phyloP scores from a whole-genome alignment of 257 asterid genomes.

The Prunella vulgaris region DNA sequence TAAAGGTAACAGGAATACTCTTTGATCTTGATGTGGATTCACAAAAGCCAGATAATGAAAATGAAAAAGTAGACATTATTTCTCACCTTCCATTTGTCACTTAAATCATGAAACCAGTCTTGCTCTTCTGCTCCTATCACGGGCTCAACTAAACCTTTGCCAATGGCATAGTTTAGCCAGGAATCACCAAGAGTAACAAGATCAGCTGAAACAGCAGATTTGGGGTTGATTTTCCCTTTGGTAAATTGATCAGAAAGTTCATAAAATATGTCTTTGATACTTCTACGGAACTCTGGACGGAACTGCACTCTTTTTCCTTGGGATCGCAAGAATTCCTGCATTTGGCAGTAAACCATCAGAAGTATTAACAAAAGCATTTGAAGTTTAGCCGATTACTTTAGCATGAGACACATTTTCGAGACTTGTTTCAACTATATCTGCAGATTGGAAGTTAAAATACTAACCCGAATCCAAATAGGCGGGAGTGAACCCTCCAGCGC shows the following conservation, averaged over 20 bases:
- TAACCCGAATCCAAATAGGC: constrained; percentile 78
- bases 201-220: constrained; percentile 73
- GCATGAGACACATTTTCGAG: not conserved
- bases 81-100: constrained; percentile 85
- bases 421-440: not conserved
- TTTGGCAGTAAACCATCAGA: not conserved
- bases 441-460: constrained; percentile 10
- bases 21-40: not conserved
- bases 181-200: constrained; percentile 78
- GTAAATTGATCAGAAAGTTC: constrained; percentile 54
- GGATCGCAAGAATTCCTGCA: constrained; percentile 73
- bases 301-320: constrained; percentile 81
- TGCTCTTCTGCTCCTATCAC: constrained; percentile 57
- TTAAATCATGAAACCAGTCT: constrained; percentile 67
- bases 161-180: constrained; percentile 77
- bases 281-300: constrained; percentile 63
- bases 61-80: not conserved
- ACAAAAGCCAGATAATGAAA: constrained; percentile 4
- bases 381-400: not conserved
- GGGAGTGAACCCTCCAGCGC: constrained; percentile 77
- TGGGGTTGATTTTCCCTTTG: constrained; percentile 46
- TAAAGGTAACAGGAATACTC: not conserved
- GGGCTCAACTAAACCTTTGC: constrained; percentile 73
- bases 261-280: constrained; percentile 51
- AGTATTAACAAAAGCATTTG: not conserved